Percentiles rank a stretch among this genome's conserved stretches.
Evolutionary conservation across 1,284 basidiomycete genomes (phyloP).

Genomic region (Porodaedalea pini): DNA sequence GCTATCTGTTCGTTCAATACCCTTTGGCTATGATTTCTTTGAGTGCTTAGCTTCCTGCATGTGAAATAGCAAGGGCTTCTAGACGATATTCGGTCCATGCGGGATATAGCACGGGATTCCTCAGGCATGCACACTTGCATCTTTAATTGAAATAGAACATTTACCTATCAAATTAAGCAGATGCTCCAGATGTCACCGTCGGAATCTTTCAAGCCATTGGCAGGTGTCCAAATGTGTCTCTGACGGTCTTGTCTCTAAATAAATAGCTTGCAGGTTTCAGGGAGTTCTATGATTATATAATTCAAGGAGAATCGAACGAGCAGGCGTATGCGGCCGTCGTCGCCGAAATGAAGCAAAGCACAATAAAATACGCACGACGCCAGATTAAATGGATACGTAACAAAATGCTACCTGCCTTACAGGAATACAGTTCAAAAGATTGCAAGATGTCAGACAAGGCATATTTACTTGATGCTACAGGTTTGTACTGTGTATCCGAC

Average conservation of each 20-base stretch:
- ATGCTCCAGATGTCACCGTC: slow-evolving; percentile 55
- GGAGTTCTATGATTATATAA: slow-evolving; percentile 76
- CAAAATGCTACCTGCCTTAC: slow-evolving; percentile 79
- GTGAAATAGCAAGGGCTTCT: slow-evolving; percentile 70
- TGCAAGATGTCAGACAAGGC: slow-evolving; percentile 31
- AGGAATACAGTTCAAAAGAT: slow-evolving; percentile 44
- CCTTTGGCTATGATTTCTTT: slow-evolving; percentile 20
- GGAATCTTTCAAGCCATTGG: slow-evolving; percentile 97
- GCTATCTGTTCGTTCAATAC: slow-evolving; percentile 58
- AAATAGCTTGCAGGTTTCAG: slow-evolving; percentile 66
- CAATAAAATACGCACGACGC: slow-evolving; percentile 87
- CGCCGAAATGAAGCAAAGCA: slow-evolving; percentile 82
- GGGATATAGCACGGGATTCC: slow-evolving; percentile 32
- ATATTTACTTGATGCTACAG: slow-evolving; percentile 76
- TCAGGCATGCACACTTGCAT: neutral
- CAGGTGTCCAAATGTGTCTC: slow-evolving; percentile 30
- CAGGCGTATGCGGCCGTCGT: slow-evolving; percentile 57
- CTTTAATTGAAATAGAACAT: neutral
- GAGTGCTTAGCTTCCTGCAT: slow-evolving; percentile 10
- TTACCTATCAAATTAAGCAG: neutral
- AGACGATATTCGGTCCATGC: slow-evolving; percentile 69
- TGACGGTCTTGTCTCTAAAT: neutral
- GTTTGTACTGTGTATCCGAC: slow-evolving; percentile 36
- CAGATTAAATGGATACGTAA: slow-evolving; percentile 93
- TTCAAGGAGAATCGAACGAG: neutral